A percentile compares a stretch with the other conserved stretches of the same genome.
These are phyloP conservation scores for Hymenoscyphus infarciens DNA, from an alignment of 2,329 filamentous ascomycete genomes.

Conservation along the genomic window DNA sequence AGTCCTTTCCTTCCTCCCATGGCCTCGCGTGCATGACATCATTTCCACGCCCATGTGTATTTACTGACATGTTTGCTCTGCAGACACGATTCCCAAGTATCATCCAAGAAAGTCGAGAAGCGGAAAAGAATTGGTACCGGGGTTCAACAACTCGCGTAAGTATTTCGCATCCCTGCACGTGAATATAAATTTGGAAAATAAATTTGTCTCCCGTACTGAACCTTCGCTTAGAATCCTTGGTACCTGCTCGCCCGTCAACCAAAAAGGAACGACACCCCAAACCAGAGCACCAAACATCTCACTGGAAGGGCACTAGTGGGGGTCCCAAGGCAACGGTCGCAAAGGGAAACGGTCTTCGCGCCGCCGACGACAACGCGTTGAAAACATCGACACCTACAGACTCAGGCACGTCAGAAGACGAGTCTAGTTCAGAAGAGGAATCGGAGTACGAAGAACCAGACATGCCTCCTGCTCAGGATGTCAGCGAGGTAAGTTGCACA, in stretches of 20 bases:
- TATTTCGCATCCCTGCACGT: not conserved
- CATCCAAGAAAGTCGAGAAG: constrained; percentile 33
- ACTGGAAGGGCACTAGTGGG: constrained; percentile 31
- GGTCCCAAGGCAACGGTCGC: constrained; percentile 20
- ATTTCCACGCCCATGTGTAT: not conserved
- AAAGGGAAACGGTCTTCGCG: constrained; percentile 23
- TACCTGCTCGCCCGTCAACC: constrained; percentile 23
- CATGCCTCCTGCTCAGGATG: constrained; percentile 26
- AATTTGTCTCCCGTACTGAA: constrained; percentile 9
- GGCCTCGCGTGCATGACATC: not conserved
- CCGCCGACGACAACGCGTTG: constrained; percentile 15
- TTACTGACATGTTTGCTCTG: constrained; percentile 7
- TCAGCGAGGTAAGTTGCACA: constrained; percentile 31
- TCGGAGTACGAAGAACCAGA: constrained; percentile 36
- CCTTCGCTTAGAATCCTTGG: constrained; percentile 22
- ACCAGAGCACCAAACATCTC: constrained; percentile 22
- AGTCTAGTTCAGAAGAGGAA: constrained; percentile 34
- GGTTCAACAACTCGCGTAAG: constrained; percentile 32
- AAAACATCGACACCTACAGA: constrained; percentile 29
- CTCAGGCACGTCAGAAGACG: constrained; percentile 33
- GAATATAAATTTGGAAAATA: not conserved
- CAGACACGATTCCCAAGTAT: constrained; percentile 34
- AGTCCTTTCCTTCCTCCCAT: constrained; percentile 11
- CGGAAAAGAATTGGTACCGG: constrained; percentile 32
- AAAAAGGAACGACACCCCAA: constrained; percentile 28